Evolutionary conservation across 2,329 filamentous ascomycete genomes (phyloP).

Genomic region (Fusarium staphyleae): DNA sequence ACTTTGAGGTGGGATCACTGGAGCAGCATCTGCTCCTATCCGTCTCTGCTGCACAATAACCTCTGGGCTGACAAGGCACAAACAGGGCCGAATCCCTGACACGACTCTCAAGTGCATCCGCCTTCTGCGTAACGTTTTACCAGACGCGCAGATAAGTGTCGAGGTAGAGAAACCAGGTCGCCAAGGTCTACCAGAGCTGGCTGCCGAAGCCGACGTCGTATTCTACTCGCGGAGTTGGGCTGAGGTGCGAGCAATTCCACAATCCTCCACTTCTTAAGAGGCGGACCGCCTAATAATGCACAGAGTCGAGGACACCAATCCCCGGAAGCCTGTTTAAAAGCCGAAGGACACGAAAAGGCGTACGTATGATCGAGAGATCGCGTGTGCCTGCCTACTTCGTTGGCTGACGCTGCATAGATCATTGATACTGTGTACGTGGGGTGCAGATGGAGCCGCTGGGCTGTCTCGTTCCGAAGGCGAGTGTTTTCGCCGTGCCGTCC

Average conservation of each 20-base stretch:
- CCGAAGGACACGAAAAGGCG: slow-evolving; percentile 54
- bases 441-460: slow-evolving; percentile 55
- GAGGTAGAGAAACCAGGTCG: slow-evolving; percentile 76
- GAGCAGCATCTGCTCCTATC: neutral
- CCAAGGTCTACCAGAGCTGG: slow-evolving; percentile 64
- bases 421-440: slow-evolving; percentile 66
- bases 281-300: slow-evolving; percentile 25
- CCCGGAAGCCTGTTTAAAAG: slow-evolving; percentile 59
- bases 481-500: slow-evolving; percentile 51
- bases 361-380: slow-evolving; percentile 53
- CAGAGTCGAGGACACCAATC: slow-evolving; percentile 52
- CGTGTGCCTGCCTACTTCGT: slow-evolving; percentile 10
- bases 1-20: slow-evolving; percentile 68
- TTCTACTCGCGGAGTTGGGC: slow-evolving; percentile 78
- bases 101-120: slow-evolving; percentile 66
- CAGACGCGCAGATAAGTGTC: slow-evolving; percentile 65
- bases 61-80: slow-evolving; percentile 23
- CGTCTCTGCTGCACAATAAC: neutral
- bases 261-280: slow-evolving; percentile 8
- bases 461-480: slow-evolving; percentile 42
- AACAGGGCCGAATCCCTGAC: slow-evolving; percentile 68
- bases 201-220: slow-evolving; percentile 70
- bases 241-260: slow-evolving; percentile 55
- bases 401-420: slow-evolving; percentile 47
- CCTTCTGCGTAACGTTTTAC: slow-evolving; percentile 57